Percentiles rank a stretch among this genome's conserved stretches.
Evolutionary conservation across 192 early-diverging fungal genomes (phyloP).

Genomic region (Spinellus fusiger): DNA sequence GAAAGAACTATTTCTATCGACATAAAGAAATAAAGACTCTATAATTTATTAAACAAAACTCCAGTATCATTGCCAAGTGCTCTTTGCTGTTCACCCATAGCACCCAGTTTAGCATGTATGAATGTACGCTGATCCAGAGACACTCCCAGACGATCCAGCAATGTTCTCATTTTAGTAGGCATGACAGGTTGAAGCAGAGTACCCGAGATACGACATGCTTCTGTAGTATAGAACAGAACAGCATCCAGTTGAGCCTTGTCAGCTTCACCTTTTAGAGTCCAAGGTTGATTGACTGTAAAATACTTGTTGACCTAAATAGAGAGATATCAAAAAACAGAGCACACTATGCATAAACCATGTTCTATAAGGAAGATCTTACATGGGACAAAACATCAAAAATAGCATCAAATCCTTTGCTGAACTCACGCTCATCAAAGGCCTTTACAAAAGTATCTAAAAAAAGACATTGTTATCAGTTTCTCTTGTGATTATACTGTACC

Average conservation of each 20-base stretch:
- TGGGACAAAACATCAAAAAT: constrained; percentile 63
- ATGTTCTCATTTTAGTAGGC: constrained; percentile 62
- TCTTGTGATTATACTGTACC: not conserved
- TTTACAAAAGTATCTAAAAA: constrained; percentile 23
- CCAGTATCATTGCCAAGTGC: not conserved
- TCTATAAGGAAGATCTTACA: constrained; percentile 18
- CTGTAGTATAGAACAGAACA: constrained; percentile 69
- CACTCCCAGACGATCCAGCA: constrained; percentile 67
- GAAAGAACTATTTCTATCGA: too few species aligned
- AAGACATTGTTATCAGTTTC: not conserved
- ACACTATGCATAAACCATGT: not conserved
- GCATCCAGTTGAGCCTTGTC: constrained; percentile 46
- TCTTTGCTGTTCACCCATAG: not conserved
- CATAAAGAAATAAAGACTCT: too few species aligned
- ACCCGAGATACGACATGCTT: constrained; percentile 65
- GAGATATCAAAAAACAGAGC: not conserved
- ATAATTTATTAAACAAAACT: not conserved
- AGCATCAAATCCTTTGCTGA: constrained; percentile 50
- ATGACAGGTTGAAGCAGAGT: constrained; percentile 82
- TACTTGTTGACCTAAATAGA: constrained; percentile 58
- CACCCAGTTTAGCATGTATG: constrained; percentile 32
- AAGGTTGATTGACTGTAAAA: constrained; percentile 69
- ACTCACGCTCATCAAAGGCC: constrained; percentile 52
- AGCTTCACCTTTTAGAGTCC: constrained; percentile 56
- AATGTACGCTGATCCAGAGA: constrained; percentile 50